Percentiles rank a stretch among this genome's conserved stretches.
Conservation (phyloP, 1,284 basidiomycete genomes). For the Chalciporus sp. region DNA sequence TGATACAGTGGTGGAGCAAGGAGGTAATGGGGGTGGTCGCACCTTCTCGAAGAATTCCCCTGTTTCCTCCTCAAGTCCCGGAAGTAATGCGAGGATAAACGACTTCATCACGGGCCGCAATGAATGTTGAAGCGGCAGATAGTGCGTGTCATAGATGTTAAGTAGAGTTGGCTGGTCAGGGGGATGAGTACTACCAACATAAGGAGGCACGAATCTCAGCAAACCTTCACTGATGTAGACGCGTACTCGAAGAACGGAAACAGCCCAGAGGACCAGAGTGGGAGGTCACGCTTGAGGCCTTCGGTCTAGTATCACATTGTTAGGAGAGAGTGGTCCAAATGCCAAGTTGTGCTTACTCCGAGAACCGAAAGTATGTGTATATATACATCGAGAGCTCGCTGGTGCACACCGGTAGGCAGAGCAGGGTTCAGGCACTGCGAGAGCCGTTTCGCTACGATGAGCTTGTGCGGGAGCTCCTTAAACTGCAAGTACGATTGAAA, state of each 20-base stretch:
- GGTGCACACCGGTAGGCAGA: slow-evolving; percentile 94
- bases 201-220: slow-evolving; percentile 13
- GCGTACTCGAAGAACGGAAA: slow-evolving; percentile 99
- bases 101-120: slow-evolving; percentile 93
- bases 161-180: slow-evolving; percentile 73
- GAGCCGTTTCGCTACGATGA: slow-evolving; percentile 93
- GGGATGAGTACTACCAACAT: not conserved
- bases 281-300: slow-evolving; percentile 85
- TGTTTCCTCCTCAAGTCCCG: slow-evolving; percentile 94
- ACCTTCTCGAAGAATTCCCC: slow-evolving; percentile 97
- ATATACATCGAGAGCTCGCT: slow-evolving; percentile 95
- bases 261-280: slow-evolving; percentile 94
- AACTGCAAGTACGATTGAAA: slow-evolving; percentile 91
- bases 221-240: slow-evolving; percentile 89
- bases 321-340: not conserved
- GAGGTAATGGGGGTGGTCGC: slow-evolving; percentile 15
- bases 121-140: slow-evolving; percentile 81
- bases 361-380: slow-evolving; percentile 87
- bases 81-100: slow-evolving; percentile 89
- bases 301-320: slow-evolving; percentile 60
- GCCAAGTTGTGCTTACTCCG: slow-evolving; percentile 60
- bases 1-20: slow-evolving; percentile 14
- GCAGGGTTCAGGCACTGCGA: slow-evolving; percentile 98
- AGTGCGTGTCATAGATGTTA: slow-evolving; percentile 87
- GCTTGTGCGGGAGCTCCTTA: slow-evolving; percentile 93